Percentiles rank a stretch among this genome's conserved stretches.
These are phyloP conservation scores for Austroboletus niveus DNA, from an alignment of 1,284 basidiomycete species.

Conservation along the genomic window DNA sequence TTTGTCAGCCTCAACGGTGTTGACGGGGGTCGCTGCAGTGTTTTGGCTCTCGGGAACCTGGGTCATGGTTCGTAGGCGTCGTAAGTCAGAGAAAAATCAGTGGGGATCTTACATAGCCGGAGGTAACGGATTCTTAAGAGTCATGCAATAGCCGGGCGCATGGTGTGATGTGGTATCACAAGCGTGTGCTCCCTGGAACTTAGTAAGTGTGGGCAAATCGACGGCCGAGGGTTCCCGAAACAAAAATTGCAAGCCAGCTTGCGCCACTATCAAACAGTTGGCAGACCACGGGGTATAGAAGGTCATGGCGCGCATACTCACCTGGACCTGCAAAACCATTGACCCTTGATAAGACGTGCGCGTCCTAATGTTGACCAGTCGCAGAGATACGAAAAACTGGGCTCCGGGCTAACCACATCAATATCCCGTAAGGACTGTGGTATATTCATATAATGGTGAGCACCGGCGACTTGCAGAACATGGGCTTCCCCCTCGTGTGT, in stretches of 20 bases:
- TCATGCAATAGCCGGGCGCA: neutral
- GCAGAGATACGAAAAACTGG: neutral
- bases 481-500: neutral
- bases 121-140: conserved; percentile 6
- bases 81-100: neutral
- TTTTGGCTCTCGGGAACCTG: conserved; percentile 2
- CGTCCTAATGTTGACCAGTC: neutral
- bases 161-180: neutral
- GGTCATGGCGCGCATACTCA: neutral
- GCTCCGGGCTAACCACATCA: neutral
- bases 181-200: neutral
- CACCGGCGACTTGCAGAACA: neutral
- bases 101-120: no score
- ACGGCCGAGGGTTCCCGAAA: conserved; percentile 12
- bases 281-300: no score
- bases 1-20: neutral
- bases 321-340: neutral
- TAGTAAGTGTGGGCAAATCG: neutral
- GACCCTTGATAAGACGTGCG: neutral
- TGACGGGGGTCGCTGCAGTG: neutral
- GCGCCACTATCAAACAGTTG: neutral
- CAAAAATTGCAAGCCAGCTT: neutral
- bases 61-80: conserved; percentile 10
- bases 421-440: neutral
- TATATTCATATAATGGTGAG: neutral